Conservation (phyloP, 2,329 filamentous ascomycete genomes). For the Hirsutella minnesotensis region DNA sequence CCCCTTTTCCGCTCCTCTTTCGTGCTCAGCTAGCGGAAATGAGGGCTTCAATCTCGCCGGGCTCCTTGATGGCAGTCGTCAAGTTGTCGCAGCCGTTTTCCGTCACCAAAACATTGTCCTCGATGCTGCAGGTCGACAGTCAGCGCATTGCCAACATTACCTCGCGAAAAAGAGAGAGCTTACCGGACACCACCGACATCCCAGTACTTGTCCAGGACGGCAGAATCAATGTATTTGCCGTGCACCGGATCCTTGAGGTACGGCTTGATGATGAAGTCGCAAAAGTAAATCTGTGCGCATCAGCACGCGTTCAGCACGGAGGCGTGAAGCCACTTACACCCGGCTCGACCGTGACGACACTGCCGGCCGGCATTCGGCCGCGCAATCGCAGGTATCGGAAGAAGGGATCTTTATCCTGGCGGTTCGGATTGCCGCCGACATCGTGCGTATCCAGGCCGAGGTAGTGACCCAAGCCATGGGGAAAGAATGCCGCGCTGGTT, state of each 20-base stretch:
- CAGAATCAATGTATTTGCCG: slow-evolving; percentile 62
- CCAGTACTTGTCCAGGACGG: slow-evolving; percentile 69
- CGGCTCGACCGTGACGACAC: slow-evolving; percentile 89
- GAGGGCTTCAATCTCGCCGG: slow-evolving; percentile 43
- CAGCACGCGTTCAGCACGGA: slow-evolving; percentile 1
- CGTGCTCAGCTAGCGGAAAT: not conserved
- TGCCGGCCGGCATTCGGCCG: slow-evolving; percentile 60
- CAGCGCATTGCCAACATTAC: not conserved
- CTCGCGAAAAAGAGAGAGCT: slow-evolving; percentile 10
- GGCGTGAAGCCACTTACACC: slow-evolving; percentile 45
- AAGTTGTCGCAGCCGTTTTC: slow-evolving; percentile 58
- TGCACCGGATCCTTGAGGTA: slow-evolving; percentile 63
- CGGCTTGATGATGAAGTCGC: slow-evolving; percentile 74
- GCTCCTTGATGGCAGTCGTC: slow-evolving; percentile 59
- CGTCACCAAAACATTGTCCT: slow-evolving; percentile 65
- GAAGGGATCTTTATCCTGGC: slow-evolving; percentile 67
- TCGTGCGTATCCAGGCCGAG: slow-evolving; percentile 91
- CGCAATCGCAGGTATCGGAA: slow-evolving; percentile 80
- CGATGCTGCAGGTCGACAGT: slow-evolving; percentile 29
- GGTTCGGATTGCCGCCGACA: slow-evolving; percentile 66
- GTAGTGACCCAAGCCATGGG: slow-evolving; percentile 84
- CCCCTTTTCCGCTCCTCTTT: not conserved
- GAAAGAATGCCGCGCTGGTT: slow-evolving; percentile 84
- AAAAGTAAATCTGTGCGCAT: slow-evolving; percentile 66
- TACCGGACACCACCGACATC: slow-evolving; percentile 63